These are phyloP conservation scores for Eucalyptus rudis DNA, from an alignment of 345 rosid genomes.

Conservation along the genomic window DNA sequence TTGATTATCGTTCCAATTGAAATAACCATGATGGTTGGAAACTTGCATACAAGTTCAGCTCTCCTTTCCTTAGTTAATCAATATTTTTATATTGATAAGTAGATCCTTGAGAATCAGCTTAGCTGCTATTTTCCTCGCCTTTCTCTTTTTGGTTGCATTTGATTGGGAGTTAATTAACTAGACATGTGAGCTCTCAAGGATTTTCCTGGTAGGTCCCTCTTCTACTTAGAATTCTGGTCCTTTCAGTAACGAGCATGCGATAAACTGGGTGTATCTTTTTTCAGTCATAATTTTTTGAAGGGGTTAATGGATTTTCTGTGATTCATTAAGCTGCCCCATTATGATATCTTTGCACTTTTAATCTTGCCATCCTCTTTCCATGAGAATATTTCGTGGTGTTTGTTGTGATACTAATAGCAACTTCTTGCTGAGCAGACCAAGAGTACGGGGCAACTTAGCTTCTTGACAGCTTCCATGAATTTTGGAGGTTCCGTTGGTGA, in stretches of 20 bases:
- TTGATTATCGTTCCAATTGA: background rate
- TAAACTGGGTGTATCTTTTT: background rate
- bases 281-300: background rate
- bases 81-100: background rate
- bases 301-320: background rate
- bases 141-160: background rate
- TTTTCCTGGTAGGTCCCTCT: background rate
- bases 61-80: background rate
- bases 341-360: background rate
- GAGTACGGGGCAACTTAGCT: conserved; percentile 91
- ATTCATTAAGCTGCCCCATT: background rate
- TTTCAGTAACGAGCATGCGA: background rate
- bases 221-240: background rate
- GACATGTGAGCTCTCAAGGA: background rate
- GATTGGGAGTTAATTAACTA: background rate
- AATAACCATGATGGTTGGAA: background rate
- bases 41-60: background rate
- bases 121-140: background rate
- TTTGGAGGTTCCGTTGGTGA: conserved; percentile 70
- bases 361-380: background rate
- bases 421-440: conserved; percentile 41
- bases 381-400: background rate
- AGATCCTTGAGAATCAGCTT: background rate
- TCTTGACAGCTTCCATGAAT: conserved; percentile 78
- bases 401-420: background rate